A percentile compares a stretch with the other conserved stretches of the same genome.
Evolutionary conservation across 352 stramenopile genomes (phyloP).

Genomic region (Thalassiosira delicatula): DNA sequence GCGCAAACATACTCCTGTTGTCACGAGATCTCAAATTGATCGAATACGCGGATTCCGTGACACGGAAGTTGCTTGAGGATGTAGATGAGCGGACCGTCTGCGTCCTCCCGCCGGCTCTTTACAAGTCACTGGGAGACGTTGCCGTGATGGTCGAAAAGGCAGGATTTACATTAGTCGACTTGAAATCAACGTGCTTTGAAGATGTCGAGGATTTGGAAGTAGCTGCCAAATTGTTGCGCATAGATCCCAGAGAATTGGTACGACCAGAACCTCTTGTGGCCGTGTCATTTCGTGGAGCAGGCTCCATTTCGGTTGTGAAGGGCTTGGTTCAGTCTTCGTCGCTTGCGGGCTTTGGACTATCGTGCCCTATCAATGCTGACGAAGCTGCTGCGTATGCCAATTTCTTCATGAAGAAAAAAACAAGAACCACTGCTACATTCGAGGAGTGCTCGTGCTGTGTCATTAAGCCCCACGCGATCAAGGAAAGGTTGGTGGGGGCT

Average conservation of each 20-base stretch:
- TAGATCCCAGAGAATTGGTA: conserved; percentile 72
- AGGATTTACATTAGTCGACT: conserved; percentile 84
- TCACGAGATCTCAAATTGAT: conserved; percentile 62
- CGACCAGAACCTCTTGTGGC: conserved; percentile 72
- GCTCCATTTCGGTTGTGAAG: conserved; percentile 82
- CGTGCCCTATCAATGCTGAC: conserved; percentile 26
- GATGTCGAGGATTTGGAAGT: conserved; percentile 80
- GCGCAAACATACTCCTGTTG: conserved; percentile 61
- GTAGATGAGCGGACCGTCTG: conserved; percentile 84
- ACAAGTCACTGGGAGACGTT: conserved; percentile 73
- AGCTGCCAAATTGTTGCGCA: conserved; percentile 41
- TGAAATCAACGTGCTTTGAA: conserved; percentile 86
- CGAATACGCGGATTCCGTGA: conserved; percentile 86
- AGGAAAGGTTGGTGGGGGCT: conserved; percentile 85
- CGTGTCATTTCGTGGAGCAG: conserved; percentile 86
- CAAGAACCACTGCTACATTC: conserved; percentile 37
- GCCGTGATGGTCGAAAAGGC: conserved; percentile 82
- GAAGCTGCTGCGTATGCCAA: conserved; percentile 37
- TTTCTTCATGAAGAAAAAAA: conserved; percentile 40
- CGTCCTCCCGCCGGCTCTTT: conserved; percentile 67
- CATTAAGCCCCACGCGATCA: conserved; percentile 91
- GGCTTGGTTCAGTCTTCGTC: conserved; percentile 69
- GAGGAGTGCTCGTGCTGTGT: conserved; percentile 90
- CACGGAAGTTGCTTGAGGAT: conserved; percentile 81
- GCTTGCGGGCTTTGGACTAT: conserved; percentile 23